A percentile compares a stretch with the other conserved stretches of the same genome.
These are phyloP conservation scores for Alternaria sp. DNA, from an alignment of 2,329 filamentous ascomycete genomes.

Conservation along the genomic window DNA sequence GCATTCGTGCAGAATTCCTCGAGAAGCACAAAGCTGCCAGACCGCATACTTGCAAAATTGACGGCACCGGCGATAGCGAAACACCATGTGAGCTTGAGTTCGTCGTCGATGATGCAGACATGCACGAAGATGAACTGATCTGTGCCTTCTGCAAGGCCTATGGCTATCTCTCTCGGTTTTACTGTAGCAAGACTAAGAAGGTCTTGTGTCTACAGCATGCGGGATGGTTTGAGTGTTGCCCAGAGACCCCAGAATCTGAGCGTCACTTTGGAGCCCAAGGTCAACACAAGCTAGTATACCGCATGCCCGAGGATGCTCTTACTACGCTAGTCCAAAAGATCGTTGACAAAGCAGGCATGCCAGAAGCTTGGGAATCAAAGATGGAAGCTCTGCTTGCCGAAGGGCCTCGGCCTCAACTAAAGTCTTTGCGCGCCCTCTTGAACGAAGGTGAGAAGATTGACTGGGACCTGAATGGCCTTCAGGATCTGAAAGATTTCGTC, in stretches of 20 bases:
- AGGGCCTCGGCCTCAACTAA: conserved; percentile 84
- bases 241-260: conserved; percentile 68
- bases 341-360: conserved; percentile 83
- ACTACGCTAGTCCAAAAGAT: conserved; percentile 75
- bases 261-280: conserved; percentile 65
- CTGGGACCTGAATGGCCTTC: conserved; percentile 83
- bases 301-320: conserved; percentile 77
- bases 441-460: conserved; percentile 97
- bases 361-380: conserved; percentile 90
- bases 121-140: conserved; percentile 91
- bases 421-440: conserved; percentile 82
- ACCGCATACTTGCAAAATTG: conserved; percentile 51
- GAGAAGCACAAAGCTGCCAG: conserved; percentile 66
- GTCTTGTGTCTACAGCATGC: conserved; percentile 84
- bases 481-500: conserved; percentile 86
- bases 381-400: conserved; percentile 85
- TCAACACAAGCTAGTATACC: conserved; percentile 79
- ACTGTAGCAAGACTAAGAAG: conserved; percentile 83
- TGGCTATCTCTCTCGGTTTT: conserved; percentile 88
- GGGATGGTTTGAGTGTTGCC: conserved; percentile 81
- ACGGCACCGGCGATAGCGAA: conserved; percentile 61
- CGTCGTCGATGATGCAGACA: conserved; percentile 67
- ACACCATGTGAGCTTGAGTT: conserved; percentile 42
- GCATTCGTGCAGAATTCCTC: conserved; percentile 73
- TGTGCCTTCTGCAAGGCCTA: conserved; percentile 93